These are phyloP conservation scores for Beta macrorhiza DNA, from an alignment of 179 eudicot species.

Conservation along the genomic window DNA sequence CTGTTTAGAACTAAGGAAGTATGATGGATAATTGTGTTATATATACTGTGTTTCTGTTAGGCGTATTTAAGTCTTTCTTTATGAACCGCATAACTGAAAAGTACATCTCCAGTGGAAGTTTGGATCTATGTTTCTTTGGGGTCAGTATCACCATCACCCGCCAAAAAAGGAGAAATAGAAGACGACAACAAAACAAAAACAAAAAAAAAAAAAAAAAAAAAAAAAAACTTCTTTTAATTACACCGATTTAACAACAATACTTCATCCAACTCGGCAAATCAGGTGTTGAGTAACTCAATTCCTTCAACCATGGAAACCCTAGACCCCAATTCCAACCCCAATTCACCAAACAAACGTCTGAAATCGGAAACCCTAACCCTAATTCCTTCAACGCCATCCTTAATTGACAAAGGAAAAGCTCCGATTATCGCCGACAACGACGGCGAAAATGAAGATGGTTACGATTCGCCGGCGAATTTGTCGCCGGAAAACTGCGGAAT, in stretches of 20 bases:
- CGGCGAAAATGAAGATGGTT: conserved; percentile 21
- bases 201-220: too few species aligned
- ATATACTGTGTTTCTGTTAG: too few species aligned
- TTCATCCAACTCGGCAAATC: not conserved
- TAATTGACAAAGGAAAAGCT: conserved; percentile 40
- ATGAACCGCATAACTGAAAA: too few species aligned
- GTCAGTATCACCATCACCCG: too few species aligned
- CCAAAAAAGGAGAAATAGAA: too few species aligned
- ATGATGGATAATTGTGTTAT: too few species aligned
- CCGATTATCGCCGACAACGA: conserved; percentile 23
- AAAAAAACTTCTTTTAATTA: too few species aligned
- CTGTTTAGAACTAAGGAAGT: too few species aligned
- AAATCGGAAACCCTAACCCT: conserved; percentile 38
- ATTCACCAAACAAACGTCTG: conserved; percentile 47
- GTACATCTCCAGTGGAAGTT: too few species aligned
- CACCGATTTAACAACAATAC: not conserved
- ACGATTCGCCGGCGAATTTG: conserved; percentile 29
- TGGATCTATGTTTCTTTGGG: too few species aligned
- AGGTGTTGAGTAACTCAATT: not conserved
- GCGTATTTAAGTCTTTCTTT: too few species aligned
- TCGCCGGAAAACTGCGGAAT: conserved; percentile 55
- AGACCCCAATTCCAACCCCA: conserved; percentile 4
- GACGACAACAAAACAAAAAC: too few species aligned
- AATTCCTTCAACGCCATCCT: conserved; percentile 24
- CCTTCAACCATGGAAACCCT: conserved; percentile 28